phyloP scores from a whole-genome alignment of 139 green algal species.

The Tetraselmis striata region DNA sequence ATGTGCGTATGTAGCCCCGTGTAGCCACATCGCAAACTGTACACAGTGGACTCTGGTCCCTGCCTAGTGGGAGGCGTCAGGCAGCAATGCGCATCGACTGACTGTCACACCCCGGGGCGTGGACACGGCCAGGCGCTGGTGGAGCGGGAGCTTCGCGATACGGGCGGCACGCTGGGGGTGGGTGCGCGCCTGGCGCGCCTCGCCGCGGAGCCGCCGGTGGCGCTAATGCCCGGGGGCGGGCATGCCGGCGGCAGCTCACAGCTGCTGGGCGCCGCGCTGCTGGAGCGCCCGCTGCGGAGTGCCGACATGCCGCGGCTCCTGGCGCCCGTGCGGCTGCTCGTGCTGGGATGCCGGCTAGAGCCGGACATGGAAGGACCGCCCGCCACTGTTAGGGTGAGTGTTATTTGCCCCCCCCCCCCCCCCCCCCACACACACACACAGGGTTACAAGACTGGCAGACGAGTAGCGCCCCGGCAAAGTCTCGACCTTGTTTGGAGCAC shows the following conservation, averaged over 20 bases:
- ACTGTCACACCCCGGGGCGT: too few species aligned
- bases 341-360: not conserved
- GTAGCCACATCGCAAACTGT: not conserved
- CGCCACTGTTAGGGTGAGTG: not conserved
- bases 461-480: too few species aligned
- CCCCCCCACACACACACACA: too few species aligned
- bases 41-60: not conserved
- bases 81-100: too few species aligned
- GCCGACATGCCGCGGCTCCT: not conserved
- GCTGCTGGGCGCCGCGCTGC: not conserved
- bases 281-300: not conserved
- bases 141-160: not conserved
- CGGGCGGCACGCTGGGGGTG: too few species aligned
- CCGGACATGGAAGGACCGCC: not conserved
- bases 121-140: not conserved
- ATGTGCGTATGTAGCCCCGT: not conserved
- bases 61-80: not conserved
- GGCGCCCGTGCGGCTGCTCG: not conserved
- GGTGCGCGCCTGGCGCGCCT: not conserved
- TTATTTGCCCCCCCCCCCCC: too few species aligned
- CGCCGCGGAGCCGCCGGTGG: not conserved
- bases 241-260: not conserved
- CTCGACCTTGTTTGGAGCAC: not conserved
- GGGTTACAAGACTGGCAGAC: too few species aligned
- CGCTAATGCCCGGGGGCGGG: not conserved